Conservation (phyloP, 2,329 filamentous ascomycete genomes). For the Apiospora sp. region DNA sequence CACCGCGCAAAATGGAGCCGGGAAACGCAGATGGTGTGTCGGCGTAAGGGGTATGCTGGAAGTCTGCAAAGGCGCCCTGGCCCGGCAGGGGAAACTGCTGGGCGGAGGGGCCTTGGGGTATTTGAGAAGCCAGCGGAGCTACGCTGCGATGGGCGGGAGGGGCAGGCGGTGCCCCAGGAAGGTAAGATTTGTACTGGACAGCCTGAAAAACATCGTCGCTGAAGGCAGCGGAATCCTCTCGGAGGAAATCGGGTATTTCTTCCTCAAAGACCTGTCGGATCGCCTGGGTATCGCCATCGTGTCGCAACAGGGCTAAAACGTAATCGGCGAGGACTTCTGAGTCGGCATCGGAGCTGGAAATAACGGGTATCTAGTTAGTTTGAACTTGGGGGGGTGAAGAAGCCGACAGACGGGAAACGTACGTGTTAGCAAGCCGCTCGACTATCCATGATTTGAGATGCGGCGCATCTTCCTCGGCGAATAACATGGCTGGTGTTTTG, state of each 20-base stretch:
- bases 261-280: conserved; percentile 74
- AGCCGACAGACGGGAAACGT: conserved; percentile 41
- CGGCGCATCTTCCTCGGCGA: conserved; percentile 67
- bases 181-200: conserved; percentile 68
- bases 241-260: conserved; percentile 79
- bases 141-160: conserved; percentile 39
- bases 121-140: conserved; percentile 10
- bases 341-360: conserved; percentile 77
- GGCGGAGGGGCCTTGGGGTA: conserved; percentile 23
- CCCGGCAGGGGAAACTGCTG: conserved; percentile 20
- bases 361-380: conserved; percentile 22
- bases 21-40: conserved; percentile 26
- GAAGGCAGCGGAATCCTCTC: conserved; percentile 70
- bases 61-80: neutral
- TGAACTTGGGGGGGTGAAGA: conserved; percentile 23
- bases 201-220: conserved; percentile 75
- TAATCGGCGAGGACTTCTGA: conserved; percentile 85
- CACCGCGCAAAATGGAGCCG: conserved; percentile 32
- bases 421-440: conserved; percentile 79
- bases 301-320: conserved; percentile 77
- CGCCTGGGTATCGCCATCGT: conserved; percentile 70
- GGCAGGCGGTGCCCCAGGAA: conserved; percentile 60
- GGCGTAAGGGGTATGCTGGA: conserved; percentile 28
- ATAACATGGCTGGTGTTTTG: conserved; percentile 58
- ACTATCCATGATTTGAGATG: conserved; percentile 80